phyloP scores from a whole-genome alignment of 495 filamentous ascomycete genomes.

The Hyaloscypha variabilis region DNA sequence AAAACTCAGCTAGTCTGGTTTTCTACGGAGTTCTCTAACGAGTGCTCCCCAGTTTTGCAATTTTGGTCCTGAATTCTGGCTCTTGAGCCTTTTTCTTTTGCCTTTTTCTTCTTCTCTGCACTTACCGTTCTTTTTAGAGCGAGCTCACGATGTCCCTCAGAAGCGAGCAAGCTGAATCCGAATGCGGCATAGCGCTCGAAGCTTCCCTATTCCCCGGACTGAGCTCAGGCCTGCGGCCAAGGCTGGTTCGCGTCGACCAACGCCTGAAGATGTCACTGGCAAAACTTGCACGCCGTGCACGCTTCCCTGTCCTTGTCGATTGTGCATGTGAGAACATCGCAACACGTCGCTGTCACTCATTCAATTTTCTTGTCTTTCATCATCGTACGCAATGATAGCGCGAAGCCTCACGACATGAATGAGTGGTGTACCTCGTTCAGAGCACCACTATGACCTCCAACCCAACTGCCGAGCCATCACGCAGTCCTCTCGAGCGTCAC shows the following conservation, averaged over 20 bases:
- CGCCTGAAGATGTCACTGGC: neutral
- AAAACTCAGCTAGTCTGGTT: too few relatives aligned
- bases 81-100: too few relatives aligned
- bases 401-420: neutral
- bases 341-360: neutral
- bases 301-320: neutral
- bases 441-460: slow-evolving; percentile 28
- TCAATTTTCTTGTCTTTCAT: neutral
- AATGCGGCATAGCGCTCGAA: neutral
- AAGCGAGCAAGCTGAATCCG: neutral
- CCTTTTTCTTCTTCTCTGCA: too few relatives aligned
- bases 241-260: neutral
- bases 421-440: slow-evolving; percentile 14
- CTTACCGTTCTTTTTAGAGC: too few relatives aligned
- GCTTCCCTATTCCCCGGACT: too few relatives aligned
- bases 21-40: too few relatives aligned
- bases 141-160: neutral
- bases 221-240: neutral
- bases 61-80: too few relatives aligned
- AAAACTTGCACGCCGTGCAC: neutral
- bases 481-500: slow-evolving; percentile 12
- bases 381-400: neutral
- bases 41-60: too few relatives aligned
- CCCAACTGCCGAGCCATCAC: slow-evolving; percentile 7
- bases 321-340: neutral